Evolutionary conservation across 1,284 basidiomycete genomes (phyloP), one percentile per base, ranked within the genome.

Genomic region (Filobasidium uniguttulatum): DNA sequence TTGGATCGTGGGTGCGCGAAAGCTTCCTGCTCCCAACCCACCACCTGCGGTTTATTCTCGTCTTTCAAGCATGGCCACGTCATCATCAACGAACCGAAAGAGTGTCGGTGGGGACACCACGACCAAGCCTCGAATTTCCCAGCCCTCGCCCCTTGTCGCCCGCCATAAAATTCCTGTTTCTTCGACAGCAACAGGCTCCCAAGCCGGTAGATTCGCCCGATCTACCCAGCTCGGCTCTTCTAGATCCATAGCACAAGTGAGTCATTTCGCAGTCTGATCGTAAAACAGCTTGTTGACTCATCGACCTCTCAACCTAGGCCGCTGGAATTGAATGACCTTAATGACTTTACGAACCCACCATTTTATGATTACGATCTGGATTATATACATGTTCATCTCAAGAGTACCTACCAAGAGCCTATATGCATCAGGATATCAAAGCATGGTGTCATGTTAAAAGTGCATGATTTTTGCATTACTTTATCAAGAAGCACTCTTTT

Each of bases 1-100:
- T 9, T 94, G 89, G 72, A 76, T 91, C 23, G 22, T 15, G 14
- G 40, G 40, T 12, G 26, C 26, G 15, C 40, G 40, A 12, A 26
- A 19, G 7, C 8, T 43, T 23, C 8, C 40, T 12, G 26, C 40
- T 8, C 29, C 40, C 2, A 43, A 43, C 17, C 22, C 40, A 8
- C 40, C 40, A 3, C 40, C 40, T 14, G 40, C 40, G 40, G 23
- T 43, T 12, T 26, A 43, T 43, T 43, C 40, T 12, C 10, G 40
- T 10, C 26, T 43, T 4, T 43, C 40, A 9, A 43, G 40, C 26
- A 43, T 43, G 25, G n/a, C n/a, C n/a, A 43, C 40, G 9, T 10
- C 25, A n/a, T 28, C 40, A 28, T 26, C 40, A 8, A 28, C 40
- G 22, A 23, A 15, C 5, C 15, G 40, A 6, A 10, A 12, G 22